Conservation (phyloP, 139 green algal genomes). For the Zygnema cylindricum region DNA sequence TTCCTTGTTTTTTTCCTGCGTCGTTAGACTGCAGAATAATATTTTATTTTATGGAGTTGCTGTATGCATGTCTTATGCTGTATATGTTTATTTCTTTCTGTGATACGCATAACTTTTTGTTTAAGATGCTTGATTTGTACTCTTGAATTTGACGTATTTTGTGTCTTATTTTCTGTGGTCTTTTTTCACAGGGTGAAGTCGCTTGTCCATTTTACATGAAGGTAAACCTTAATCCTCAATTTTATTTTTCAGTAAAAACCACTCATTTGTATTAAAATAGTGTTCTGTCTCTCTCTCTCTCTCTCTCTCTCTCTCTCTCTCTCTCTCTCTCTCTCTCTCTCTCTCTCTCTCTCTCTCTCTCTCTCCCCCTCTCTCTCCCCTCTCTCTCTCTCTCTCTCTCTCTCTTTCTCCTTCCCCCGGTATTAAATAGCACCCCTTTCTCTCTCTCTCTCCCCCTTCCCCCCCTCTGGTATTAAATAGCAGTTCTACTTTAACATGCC, state of each 20-base stretch:
- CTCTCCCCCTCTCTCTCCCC: too few relatives aligned
- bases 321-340: neutral
- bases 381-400: too few relatives aligned
- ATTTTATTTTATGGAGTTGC: too few relatives aligned
- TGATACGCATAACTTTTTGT: too few relatives aligned
- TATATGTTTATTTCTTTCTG: too few relatives aligned
- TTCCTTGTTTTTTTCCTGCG: too few relatives aligned
- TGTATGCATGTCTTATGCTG: too few relatives aligned
- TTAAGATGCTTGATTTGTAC: neutral
- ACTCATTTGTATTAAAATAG: neutral
- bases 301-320: neutral
- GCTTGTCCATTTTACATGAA: constrained; percentile 17
- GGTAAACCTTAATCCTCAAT: neutral
- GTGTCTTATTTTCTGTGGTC: neutral
- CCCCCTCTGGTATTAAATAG: neutral
- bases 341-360: constrained; percentile 3
- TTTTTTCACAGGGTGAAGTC: constrained; percentile 17
- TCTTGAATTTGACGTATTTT: neutral
- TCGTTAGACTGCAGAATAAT: too few relatives aligned
- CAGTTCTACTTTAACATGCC: neutral
- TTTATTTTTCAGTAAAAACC: neutral
- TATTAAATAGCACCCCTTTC: too few relatives aligned
- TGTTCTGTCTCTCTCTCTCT: too few relatives aligned
- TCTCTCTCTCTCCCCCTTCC: too few relatives aligned
- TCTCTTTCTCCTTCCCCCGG: too few relatives aligned